Evolutionary conservation across 805 yeast genomes (phyloP).

Genomic region (Kodamaea kakaduensis): DNA sequence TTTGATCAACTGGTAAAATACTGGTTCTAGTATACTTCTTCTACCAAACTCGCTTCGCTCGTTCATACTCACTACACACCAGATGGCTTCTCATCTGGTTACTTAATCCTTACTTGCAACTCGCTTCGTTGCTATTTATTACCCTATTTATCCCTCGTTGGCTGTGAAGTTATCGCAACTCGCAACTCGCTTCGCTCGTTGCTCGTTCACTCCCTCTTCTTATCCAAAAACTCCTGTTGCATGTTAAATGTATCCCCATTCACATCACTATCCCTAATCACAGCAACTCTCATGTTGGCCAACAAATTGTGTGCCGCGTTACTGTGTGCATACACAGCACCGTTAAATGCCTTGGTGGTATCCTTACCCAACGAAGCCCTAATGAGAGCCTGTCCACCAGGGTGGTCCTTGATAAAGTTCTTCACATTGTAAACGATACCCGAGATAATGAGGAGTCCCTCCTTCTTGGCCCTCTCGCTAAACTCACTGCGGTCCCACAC

Average conservation of each 20-base stretch:
- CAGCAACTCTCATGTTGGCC: slow-evolving; percentile 80
- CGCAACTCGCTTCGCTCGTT: no score
- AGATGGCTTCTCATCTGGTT: no score
- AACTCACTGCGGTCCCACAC: slow-evolving; percentile 69
- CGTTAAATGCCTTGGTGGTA: slow-evolving; percentile 80
- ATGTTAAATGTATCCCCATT: slow-evolving; percentile 48
- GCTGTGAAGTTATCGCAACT: no score
- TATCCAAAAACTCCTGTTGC: slow-evolving; percentile 45
- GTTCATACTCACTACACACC: no score
- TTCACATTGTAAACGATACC: slow-evolving; percentile 80
- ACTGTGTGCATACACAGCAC: slow-evolving; percentile 81
- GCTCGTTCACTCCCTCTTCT: slow-evolving; percentile 21
- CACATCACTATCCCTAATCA: slow-evolving; percentile 64
- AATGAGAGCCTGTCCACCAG: slow-evolving; percentile 77
- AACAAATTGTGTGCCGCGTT: slow-evolving; percentile 82
- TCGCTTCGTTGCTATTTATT: no score
- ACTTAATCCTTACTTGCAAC: no score
- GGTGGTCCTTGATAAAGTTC: slow-evolving; percentile 67
- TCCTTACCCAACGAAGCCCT: slow-evolving; percentile 74
- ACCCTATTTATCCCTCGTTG: no score
- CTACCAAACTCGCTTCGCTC: no score
- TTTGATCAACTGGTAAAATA: no score
- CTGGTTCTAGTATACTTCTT: no score
- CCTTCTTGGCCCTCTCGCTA: slow-evolving; percentile 46
- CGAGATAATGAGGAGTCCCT: slow-evolving; percentile 64